Conservation (phyloP, 1,284 basidiomycete species). For the Rhodotorula sp. region DNA sequence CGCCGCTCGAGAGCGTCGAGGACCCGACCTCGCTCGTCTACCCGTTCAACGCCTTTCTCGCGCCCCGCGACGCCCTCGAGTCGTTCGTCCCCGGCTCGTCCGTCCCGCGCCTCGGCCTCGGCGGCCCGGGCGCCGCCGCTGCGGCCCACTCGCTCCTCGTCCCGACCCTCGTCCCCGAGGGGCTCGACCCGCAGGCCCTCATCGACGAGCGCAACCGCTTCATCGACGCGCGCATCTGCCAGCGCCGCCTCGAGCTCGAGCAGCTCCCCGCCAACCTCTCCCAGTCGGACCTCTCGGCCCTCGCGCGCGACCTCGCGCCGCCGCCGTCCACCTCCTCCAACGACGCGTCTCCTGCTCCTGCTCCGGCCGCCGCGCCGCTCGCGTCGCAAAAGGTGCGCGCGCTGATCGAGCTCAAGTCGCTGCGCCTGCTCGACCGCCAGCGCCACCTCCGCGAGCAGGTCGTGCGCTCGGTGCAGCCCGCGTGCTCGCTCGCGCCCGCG, state of each 20-base stretch:
- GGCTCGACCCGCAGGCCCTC: slow-evolving; percentile 87
- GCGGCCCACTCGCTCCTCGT: slow-evolving; percentile 62
- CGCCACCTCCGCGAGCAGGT: slow-evolving; percentile 80
- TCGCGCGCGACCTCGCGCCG: background rate
- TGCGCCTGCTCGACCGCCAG: slow-evolving; percentile 90
- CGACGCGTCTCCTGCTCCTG: too few relatives aligned
- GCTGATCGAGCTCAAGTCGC: slow-evolving; percentile 88
- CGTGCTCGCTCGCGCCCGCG: slow-evolving; percentile 69
- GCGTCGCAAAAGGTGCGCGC: slow-evolving; percentile 70
- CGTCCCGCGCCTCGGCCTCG: slow-evolving; percentile 61
- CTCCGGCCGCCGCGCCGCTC: too few relatives aligned
- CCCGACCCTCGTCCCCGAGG: slow-evolving; percentile 78
- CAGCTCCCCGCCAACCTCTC: slow-evolving; percentile 73
- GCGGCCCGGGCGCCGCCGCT: too few relatives aligned
- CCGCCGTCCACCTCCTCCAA: too few relatives aligned
- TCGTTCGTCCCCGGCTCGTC: slow-evolving; percentile 53
- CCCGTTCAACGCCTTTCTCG: slow-evolving; percentile 91
- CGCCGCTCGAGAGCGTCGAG: slow-evolving; percentile 60
- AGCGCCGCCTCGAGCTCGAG: slow-evolving; percentile 88
- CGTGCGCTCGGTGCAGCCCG: slow-evolving; percentile 82
- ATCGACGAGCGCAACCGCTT: slow-evolving; percentile 88
- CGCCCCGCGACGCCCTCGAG: slow-evolving; percentile 58
- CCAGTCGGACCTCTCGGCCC: slow-evolving; percentile 52
- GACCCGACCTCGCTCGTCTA: slow-evolving; percentile 81
- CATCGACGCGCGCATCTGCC: slow-evolving; percentile 83